Conservation (phyloP, 2,329 filamentous ascomycete genomes). For the Penicillium capsulatum region DNA sequence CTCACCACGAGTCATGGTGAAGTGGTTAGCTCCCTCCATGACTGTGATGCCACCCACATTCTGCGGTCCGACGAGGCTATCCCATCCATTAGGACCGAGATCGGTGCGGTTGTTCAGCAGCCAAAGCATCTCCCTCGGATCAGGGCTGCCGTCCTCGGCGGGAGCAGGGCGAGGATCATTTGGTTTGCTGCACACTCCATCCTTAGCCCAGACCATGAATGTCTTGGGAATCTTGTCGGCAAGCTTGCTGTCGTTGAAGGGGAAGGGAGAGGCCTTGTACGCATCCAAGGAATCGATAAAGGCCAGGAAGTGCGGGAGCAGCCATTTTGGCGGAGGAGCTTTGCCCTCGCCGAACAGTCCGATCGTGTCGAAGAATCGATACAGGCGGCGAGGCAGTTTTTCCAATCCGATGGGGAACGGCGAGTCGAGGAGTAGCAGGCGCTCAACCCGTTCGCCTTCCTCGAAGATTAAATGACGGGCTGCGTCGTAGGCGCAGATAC, state of each 20-base stretch:
- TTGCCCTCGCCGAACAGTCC: conserved; percentile 47
- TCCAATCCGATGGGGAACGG: conserved; percentile 66
- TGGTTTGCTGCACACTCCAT: conserved; percentile 45
- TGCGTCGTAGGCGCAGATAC: conserved; percentile 66
- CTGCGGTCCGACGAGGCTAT: conserved; percentile 40
- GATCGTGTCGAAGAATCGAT: conserved; percentile 48
- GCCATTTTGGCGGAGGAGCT: conserved; percentile 45
- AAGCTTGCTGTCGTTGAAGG: conserved; percentile 25
- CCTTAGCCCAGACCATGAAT: conserved; percentile 47
- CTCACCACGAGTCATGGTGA: conserved; percentile 31
- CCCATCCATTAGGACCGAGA: conserved; percentile 48
- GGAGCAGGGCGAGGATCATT: conserved; percentile 40
- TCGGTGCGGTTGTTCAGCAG: conserved; percentile 47
- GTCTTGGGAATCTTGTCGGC: conserved; percentile 41
- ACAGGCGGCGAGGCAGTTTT: conserved; percentile 56
- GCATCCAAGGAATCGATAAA: conserved; percentile 47
- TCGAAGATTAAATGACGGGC: conserved; percentile 55
- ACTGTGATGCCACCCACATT: conserved; percentile 34
- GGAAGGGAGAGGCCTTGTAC: conserved; percentile 38
- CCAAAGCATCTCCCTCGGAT: conserved; percentile 49
- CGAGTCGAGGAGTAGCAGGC: conserved; percentile 62
- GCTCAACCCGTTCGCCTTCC: conserved; percentile 55
- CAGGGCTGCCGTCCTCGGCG: conserved; percentile 36
- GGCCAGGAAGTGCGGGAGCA: conserved; percentile 51
- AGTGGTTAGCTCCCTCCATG: conserved; percentile 35